Base-by-base conservation (phyloP, 345 rosid genomes). In the Lepidium sativum region DNA sequence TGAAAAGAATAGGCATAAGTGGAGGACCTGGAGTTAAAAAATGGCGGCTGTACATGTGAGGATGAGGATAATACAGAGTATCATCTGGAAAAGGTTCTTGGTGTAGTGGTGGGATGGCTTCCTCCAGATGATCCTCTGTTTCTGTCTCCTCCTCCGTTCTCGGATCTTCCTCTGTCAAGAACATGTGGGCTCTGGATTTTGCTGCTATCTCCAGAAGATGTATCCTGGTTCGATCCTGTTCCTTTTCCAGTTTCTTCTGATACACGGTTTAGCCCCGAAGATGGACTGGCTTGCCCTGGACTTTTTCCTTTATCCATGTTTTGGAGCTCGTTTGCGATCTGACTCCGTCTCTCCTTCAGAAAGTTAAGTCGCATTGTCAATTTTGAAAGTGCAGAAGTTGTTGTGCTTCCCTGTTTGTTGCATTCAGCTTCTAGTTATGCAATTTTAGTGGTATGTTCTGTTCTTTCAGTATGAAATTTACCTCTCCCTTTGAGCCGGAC, bases 281-380 rank as follows among this genome's bases (percentile, higher is more conserved):
- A 16, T 18, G 72, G 62, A 67, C 77, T 59, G 21, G 67, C 9
- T 40, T 58, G 61, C 29, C 72, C 62, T 2, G 48, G 20, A 50
- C 71, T 59, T 55, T 60, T 67, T 35, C 75, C 71, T 75, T 78
- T 84, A 77, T 86, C 92, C 65, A 68, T 52, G 78, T 74, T 81
- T 72, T 60, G 83, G 70, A 81, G 78, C 69, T 91, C 91, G 54
- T 62, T 77, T 2, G 89, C 82, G 9, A 84, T 81, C 75, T 81
- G 95, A 72, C 75, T 75, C 3, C 95, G 86, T 50, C 80, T 79
- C 76, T 94, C 96, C 82, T 90, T 94, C 39, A 90, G 76, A 75
- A 90, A 88, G 82, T 85, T 84, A 60, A 94, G 86, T 31, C 92
- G 76, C 52, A 79, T 81, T 52, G 97, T 83, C 80, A 94, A 76